Base-by-base conservation (phyloP, 148 eudicot species). In the Talinum fruticosum region DNA sequence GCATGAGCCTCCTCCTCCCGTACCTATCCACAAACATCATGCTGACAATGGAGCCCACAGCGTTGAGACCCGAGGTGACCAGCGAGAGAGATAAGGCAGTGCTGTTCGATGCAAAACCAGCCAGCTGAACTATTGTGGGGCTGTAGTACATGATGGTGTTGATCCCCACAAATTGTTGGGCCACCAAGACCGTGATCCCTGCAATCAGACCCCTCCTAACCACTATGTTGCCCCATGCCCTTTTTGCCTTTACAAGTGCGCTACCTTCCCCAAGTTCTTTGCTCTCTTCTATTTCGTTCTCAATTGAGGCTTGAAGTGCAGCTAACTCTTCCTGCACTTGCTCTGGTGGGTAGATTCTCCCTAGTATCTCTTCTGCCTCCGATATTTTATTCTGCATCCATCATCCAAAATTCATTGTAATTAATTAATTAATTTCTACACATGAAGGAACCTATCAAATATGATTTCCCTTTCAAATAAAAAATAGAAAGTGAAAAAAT, bases 41-140 rank as follows among this genome's bases (percentile, higher is more conserved):
- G 79, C 97, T 91, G 3, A 87, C 73, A 6, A 94, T 71, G 12
- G 94, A 82, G 4, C 98, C 98, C 1, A 89, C 1, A 16, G 93
- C 87, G 44, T 94, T 94, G 10, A 94, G 90, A n/a, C 98, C 97
- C 1, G 97, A 87, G 12, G 97, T 90, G 71, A 94, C 66, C 19
- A 94, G 88, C 29, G 98, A 90, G 12, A 94, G 91, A 21, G 98
- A 94, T 67, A 94, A 69, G 10, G 98, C 98, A 0, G 94, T 91
- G 78, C 77, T 71, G 32, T 94, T 94, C 3, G 97, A 94, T 66
- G 98, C 97, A 35, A 83, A 86, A 49, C 97, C 96, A 0, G 96
- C 93, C 13, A 91, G 76, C 66, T 91, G 96, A 18, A 91, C 91
- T 12, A 91, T 89, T 18, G 90, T 91, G 36, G 96, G 96, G 65